Evolutionary conservation across 768 basidiomycete genomes (phyloP), one percentile per base, ranked within the genome.

Genomic region (Lactarius tabidus): DNA sequence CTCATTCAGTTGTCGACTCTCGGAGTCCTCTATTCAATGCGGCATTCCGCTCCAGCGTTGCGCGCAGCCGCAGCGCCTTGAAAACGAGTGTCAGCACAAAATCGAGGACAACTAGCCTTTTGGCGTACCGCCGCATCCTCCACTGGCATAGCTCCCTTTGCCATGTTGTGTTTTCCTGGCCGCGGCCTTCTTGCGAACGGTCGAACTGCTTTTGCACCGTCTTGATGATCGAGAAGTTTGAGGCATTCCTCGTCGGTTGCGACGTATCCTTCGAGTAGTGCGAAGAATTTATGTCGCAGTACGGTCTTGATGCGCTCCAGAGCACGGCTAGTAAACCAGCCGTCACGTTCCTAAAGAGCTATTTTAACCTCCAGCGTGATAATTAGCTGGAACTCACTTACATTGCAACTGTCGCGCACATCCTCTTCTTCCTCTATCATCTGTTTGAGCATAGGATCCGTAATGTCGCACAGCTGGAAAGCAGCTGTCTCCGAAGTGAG

Each of bases 381-480:
- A 10, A 28, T n/a, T 28, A 45, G 20, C n/a, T 1, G 14, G 29
- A n/a, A n/a, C 35, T 9, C 7, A 79, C 90, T 70, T 66, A 95
- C 94, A 72, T 93, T 80, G 73, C 91, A 93, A 15, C 75, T 79
- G 66, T 90, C 88, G 38, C 87, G 84, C 20, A 90, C 77, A 53
- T 85, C 88, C 18, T 85, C 81, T 6, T 85, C 80, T 64, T 89
- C 85, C 66, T 89, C 82, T 59, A 98, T 91, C 84, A 95, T 88
- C 41, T 80, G 80, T 69, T 85, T 85, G 56, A 97, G 76, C 83
- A 95, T 88, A 7, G 88, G 86, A 73, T 99, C 97, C 8, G 81
- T 77, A 68, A 99, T 90, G 74, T 99, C 97, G 74, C 91, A 91
- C 7, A 99, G 80, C 75, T 98, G 97, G 77, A 93, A 99, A 20